A percentile compares a stretch with the other conserved stretches of the same genome.
phyloP scores from a whole-genome alignment of 331 rosid genomes.

The Spiraea crenata region DNA sequence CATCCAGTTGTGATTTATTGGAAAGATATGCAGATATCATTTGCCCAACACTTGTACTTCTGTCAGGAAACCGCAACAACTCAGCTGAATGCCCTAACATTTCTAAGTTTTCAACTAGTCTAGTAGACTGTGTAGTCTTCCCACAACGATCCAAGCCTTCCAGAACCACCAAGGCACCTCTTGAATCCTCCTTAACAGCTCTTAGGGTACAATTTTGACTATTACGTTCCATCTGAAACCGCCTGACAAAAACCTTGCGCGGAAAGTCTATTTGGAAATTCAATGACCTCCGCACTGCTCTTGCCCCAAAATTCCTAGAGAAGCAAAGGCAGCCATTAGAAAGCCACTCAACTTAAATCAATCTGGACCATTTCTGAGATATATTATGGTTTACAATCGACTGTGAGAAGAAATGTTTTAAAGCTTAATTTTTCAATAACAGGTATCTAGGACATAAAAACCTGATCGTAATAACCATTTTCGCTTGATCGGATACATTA shows the following conservation, averaged over 20 bases:
- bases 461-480: not conserved
- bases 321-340: conserved; percentile 14
- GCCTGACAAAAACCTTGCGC: conserved; percentile 29
- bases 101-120: conserved; percentile 62
- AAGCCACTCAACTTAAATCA: not conserved
- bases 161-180: conserved; percentile 86
- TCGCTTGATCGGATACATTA: not conserved
- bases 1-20: conserved; percentile 77
- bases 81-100: conserved; percentile 66
- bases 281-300: conserved; percentile 29
- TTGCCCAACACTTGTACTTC: conserved; percentile 77
- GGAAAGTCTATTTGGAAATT: conserved; percentile 28
- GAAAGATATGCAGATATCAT: conserved; percentile 88
- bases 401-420: not conserved
- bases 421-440: not conserved
- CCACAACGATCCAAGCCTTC: conserved; percentile 96
- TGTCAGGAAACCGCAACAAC: conserved; percentile 84
- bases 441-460: conserved; percentile 1
- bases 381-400: not conserved
- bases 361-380: not conserved
- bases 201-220: conserved; percentile 19
- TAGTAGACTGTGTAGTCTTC: conserved; percentile 68
- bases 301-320: conserved; percentile 47
- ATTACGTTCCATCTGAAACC: conserved; percentile 45
- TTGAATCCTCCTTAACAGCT: conserved; percentile 36